Evolutionary conservation across 2,329 filamentous ascomycete species (phyloP), one percentile per base, ranked within the genome.

Genomic region (Colletotrichum chlorophyti): DNA sequence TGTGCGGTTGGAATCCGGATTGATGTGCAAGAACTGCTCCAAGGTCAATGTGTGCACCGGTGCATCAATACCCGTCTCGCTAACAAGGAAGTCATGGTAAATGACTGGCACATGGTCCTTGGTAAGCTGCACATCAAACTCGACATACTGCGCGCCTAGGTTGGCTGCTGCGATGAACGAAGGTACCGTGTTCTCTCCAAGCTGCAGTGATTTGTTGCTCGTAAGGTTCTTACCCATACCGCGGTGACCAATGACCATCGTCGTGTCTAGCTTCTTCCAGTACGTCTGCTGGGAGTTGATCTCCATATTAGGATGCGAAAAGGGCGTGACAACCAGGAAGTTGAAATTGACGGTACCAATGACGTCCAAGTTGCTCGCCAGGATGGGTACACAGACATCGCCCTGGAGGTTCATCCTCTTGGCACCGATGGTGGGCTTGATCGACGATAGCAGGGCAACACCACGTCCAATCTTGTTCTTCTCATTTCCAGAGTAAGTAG

Each of bases 21-120:
- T 93, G 66, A 97, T 88, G 70, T 97, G 92, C 17, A 98, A 82
- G 70, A 98, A 98, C 80, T 97, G 95, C 69, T 99, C 94, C 4
- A 98, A 78, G 0, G 95, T 99, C 63, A 99, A 79, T 0, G 92
- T 96, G 70, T 99, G 95, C 2, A 99, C 94, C 0, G 95, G 95
- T 0, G 95, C 95, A 69, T 99, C 95, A 51, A 97, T 95, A 9
- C 96, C 95, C 0, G 95, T 98, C 75, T 99, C 95, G 70, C 93
- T 97, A 71, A 99, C 95, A 12, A 98, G 81, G 69, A 99, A 99
- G 73, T 99, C 95, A 70, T 99, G 95, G 70, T 99, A 99, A 68
- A 99, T 97, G 64, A 99, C 94, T 0, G 95, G 95, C 2, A 99
- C 93, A 67, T 96, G 93, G 70, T 99, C 95, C 70, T 99, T 99